Conservation (phyloP, 1,284 basidiomycete genomes). For the Ganoderma lucidum region DNA sequence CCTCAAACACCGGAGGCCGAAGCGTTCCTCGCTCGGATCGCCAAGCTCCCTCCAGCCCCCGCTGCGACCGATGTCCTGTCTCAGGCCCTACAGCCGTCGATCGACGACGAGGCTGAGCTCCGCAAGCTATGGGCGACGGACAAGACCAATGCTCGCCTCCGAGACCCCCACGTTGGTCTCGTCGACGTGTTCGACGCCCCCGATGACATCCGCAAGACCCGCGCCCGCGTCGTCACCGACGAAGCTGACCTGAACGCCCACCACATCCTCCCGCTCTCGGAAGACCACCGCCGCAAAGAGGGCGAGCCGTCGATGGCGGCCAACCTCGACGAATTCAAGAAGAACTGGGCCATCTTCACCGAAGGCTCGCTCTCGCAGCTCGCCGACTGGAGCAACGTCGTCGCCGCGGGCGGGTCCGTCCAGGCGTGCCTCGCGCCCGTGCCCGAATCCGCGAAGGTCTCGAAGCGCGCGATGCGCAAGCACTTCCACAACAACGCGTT, state of each 20-base stretch:
- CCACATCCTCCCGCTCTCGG: constrained; percentile 42
- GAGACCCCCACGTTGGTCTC: constrained; percentile 59
- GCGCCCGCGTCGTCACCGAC: constrained; percentile 40
- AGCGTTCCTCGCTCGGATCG: constrained; percentile 51
- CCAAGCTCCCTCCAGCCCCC: constrained; percentile 46
- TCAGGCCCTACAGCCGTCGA: constrained; percentile 52
- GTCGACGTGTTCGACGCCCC: constrained; percentile 63
- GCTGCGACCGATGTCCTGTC: constrained; percentile 49
- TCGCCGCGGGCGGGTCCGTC: constrained; percentile 67
- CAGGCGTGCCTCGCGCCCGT: constrained; percentile 62
- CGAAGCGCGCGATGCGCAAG: constrained; percentile 62
- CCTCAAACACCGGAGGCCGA: constrained; percentile 46
- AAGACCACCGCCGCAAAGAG: constrained; percentile 42
- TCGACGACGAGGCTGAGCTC: constrained; percentile 61
- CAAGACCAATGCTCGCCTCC: constrained; percentile 50
- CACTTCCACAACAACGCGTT: constrained; percentile 60
- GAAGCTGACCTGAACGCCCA: constrained; percentile 39
- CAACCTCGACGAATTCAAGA: constrained; percentile 61
- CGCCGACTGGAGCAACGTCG: constrained; percentile 63
- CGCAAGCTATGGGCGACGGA: constrained; percentile 64
- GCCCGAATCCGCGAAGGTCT: constrained; percentile 52
- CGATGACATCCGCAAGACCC: constrained; percentile 51
- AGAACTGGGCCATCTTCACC: constrained; percentile 65
- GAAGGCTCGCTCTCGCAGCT: constrained; percentile 65
- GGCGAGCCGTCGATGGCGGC: constrained; percentile 52